Evolutionary conservation across 73 alveolate species (phyloP), one percentile per base, ranked within the genome.

Genomic region (Durusdinium trenchii): DNA sequence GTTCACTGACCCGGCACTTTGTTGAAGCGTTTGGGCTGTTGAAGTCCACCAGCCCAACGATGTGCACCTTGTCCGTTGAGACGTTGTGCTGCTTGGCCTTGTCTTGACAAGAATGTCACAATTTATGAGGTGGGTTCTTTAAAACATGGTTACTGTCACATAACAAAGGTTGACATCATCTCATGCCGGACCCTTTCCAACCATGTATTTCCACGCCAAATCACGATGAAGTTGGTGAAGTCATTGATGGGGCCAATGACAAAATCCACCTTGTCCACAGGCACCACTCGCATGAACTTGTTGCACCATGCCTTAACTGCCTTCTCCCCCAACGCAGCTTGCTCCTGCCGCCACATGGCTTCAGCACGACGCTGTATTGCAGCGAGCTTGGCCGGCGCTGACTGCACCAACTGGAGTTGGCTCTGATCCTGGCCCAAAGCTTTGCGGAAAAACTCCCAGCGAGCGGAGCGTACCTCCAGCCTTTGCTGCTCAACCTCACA

Each of bases 31-130:
- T 43, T 38, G 89, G 89, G 57, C 9, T 23, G 32, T 78, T 78
- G 89, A 78, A 78, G 40, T 78, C 89, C 36, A 20, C 60, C 30
- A 12, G 32, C 43, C 64, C 79, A 23, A 64, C 42, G 9, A 64
- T 26, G 79, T 16, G 43, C 40, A 64, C 79, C 36, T 64, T 40
- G 42, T 78, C 42, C 40, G 89, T 42, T 6, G 52, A 20, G 6
- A 71, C 84, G 38, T 71, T 30, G 84, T 71, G 84, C 51, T n/a
- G 28, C 51, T 71, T 71, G 84, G 46, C 84, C 84, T 71, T 47
- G 6, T 28, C 47, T 7, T 64, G 42, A 26, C n/a, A n/a, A n/a
- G n/a, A 64, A 42, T 42, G 16, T 26, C 9, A 42, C 78, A 64
- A 64, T 14, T 10, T 5, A 9, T 10, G 42, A 64, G 9, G 7